These are phyloP conservation scores for Leccinum olivaceopallidum DNA, from an alignment of 768 basidiomycete genomes.

Conservation along the genomic window DNA sequence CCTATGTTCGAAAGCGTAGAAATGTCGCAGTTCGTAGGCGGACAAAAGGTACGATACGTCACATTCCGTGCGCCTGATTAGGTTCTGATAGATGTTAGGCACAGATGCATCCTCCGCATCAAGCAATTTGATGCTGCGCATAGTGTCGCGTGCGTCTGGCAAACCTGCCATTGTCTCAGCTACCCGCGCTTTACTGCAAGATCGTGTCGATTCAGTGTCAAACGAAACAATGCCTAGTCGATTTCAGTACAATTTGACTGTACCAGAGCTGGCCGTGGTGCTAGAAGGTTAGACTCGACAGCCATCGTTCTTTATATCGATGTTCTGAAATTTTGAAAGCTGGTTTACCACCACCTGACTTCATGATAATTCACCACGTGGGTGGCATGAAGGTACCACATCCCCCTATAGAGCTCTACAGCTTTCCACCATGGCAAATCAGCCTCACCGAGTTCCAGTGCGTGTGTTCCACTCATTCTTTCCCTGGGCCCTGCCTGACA, in stretches of 20 bases:
- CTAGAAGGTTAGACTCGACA: conserved; percentile 55
- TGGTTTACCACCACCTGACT: conserved; percentile 67
- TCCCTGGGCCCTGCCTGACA: conserved; percentile 6
- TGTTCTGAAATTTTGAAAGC: conserved; percentile 41
- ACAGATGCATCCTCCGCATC: conserved; percentile 11
- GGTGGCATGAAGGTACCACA: conserved; percentile 37
- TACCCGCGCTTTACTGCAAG: conserved; percentile 46
- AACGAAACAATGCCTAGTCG: not conserved
- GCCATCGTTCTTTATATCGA: conserved; percentile 2
- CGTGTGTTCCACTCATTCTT: conserved; percentile 26
- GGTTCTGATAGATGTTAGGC: conserved; percentile 16
- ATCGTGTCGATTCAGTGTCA: conserved; percentile 5
- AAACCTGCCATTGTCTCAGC: conserved; percentile 65
- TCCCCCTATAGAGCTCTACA: conserved; percentile 63
- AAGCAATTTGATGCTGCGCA: conserved; percentile 46
- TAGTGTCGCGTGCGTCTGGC: conserved; percentile 59
- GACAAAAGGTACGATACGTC: conserved; percentile 25
- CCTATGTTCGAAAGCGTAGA: conserved; percentile 22
- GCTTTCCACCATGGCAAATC: conserved; percentile 88
- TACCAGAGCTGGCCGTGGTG: conserved; percentile 46
- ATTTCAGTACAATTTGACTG: conserved; percentile 37
- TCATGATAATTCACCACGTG: conserved; percentile 72
- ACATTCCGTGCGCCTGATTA: not conserved
- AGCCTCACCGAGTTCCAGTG: conserved; percentile 79
- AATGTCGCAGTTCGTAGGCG: conserved; percentile 28